Base-by-base conservation (phyloP, 345 rosid species). In the Salix dunnii region DNA sequence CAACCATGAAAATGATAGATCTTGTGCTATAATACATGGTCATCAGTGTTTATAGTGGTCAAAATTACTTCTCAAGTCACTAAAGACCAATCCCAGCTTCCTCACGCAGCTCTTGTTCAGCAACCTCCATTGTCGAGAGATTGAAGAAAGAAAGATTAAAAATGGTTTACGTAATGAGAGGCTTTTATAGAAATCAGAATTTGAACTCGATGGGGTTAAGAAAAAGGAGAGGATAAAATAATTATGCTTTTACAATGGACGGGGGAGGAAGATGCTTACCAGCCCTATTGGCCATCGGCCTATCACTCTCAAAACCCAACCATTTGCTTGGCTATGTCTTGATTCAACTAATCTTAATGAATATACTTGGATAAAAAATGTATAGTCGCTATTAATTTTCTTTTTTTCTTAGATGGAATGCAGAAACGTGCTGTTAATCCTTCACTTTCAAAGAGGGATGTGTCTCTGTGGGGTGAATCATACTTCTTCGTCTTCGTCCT, bases 301-400 rank as follows among this genome's bases (percentile, higher is more conserved):
- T 63, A 25, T 69, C 72, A 69, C 53, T 23, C 17, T 69, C 53
- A 25, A 25, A 13, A 21, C 28, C 55, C 58, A 25, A 63, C 17
- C 27, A 2, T 25, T 10, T 14, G 67, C 35, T 25, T 21, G 21
- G 25, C 67, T 14, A 14, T 46, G 72, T 42, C 72, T 69, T 69
- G 72, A 21, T 69, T 69, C 72, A 69, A 69, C 72, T 43, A 69
- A 69, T 33, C n/a, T 69, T 25, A 69, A 38, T 67, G 28, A n/a
- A 31, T 67, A 21, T 36, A 2, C 7, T 36, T 53, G 2, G 14
- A 20, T 67, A 67, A 14, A n/a, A 33, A 66, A 66, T 33, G 21
- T 64, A 31, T 28, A 1, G 18, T 35, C 27, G 69, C 38, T 12
- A 3, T 66, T 13, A 28, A 13, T 4, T 18, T 17, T 33, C n/a